phyloP scores from a whole-genome alignment of 345 rosid genomes.

The Linum usitatissimum region DNA sequence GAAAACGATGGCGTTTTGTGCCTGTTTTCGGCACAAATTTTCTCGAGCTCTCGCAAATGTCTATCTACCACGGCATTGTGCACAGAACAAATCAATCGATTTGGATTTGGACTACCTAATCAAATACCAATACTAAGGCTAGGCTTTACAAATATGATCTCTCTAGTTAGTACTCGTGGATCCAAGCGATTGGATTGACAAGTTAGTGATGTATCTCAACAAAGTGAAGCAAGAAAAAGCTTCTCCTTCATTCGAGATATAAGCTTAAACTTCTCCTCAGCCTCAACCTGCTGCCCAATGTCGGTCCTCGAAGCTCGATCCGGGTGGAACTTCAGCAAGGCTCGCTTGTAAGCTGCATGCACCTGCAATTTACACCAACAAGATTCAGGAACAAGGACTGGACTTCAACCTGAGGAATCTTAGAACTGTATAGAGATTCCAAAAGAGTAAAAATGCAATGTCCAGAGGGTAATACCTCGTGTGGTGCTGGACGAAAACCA shows the following conservation, averaged over 20 bases:
- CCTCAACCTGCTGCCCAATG: slow-evolving; percentile 11
- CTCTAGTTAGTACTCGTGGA: too few species aligned
- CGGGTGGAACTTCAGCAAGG: slow-evolving; percentile 13
- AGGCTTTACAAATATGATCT: too few species aligned
- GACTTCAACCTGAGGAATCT: too few species aligned
- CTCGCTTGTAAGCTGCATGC: slow-evolving; percentile 9
- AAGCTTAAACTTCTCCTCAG: slow-evolving; percentile 15
- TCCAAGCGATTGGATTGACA: too few species aligned
- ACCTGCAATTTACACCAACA: neutral
- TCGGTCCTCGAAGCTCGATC: slow-evolving; percentile 13
- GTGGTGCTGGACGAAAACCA: slow-evolving; percentile 1
- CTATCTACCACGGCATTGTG: too few species aligned
- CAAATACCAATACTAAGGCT: too few species aligned
- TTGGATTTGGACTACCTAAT: too few species aligned
- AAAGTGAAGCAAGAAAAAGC: neutral
- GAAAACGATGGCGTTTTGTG: too few species aligned
- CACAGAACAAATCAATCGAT: too few species aligned
- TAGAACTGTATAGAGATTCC: neutral
- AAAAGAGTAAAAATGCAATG: neutral
- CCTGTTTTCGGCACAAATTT: too few species aligned
- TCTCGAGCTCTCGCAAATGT: too few species aligned
- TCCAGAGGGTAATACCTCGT: slow-evolving; percentile 12
- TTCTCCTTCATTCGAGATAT: slow-evolving; percentile 14
- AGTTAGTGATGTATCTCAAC: neutral
- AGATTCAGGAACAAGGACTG: neutral